Percentiles rank a stretch among this genome's conserved stretches.
These are phyloP conservation scores for Ailanthus altissimus DNA, from an alignment of 345 rosid genomes.

Conservation along the genomic window DNA sequence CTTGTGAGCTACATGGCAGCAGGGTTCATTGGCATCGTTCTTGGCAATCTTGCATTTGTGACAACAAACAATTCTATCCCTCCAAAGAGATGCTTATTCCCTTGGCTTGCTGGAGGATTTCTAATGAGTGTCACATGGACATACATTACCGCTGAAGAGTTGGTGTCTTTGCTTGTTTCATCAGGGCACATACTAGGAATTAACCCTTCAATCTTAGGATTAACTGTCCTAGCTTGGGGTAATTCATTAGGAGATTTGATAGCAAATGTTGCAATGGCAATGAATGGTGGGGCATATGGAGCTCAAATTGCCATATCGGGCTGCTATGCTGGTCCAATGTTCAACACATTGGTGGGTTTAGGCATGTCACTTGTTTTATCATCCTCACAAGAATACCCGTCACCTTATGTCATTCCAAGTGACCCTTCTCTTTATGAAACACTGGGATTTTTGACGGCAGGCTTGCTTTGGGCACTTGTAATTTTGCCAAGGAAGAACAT, in stretches of 20 bases:
- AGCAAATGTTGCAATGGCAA: conserved; percentile 75
- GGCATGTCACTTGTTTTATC: conserved; percentile 68
- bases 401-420: conserved; percentile 49
- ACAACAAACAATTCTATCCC: conserved; percentile 62
- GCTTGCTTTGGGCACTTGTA: conserved; percentile 85
- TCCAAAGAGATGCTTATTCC: conserved; percentile 58
- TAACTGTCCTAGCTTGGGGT: conserved; percentile 96
- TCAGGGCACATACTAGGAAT: conserved; percentile 66
- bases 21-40: conserved; percentile 51
- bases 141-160: conserved; percentile 76
- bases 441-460: conserved; percentile 60
- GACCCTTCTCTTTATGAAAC: conserved; percentile 72
- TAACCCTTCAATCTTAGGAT: conserved; percentile 77
- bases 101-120: conserved; percentile 85
- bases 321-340: conserved; percentile 93
- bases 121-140: conserved; percentile 90
- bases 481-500: conserved; percentile 66
- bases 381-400: conserved; percentile 65
- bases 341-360: conserved; percentile 74
- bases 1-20: conserved; percentile 49
- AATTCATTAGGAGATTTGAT: conserved; percentile 90
- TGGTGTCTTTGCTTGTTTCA: conserved; percentile 72
- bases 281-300: conserved; percentile 76
- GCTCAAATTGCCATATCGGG: conserved; percentile 88
- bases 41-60: conserved; percentile 59